A percentile compares a stretch with the other conserved stretches of the same genome.
Conservation (phyloP, 495 filamentous ascomycete species). For the Clohesyomyces aquaticus region DNA sequence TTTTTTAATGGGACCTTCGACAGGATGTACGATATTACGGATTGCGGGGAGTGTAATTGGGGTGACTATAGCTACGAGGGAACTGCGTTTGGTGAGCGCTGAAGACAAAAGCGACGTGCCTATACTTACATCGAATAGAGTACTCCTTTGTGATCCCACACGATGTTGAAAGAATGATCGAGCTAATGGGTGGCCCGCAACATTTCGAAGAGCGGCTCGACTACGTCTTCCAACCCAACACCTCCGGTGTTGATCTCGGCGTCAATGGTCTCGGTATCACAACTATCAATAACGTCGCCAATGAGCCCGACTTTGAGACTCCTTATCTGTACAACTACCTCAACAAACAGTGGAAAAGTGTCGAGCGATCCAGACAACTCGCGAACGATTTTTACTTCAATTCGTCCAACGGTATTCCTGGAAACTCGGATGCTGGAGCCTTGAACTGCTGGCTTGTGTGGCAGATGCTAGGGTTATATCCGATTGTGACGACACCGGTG, state of each 20-base stretch:
- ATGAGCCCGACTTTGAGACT: constrained; percentile 47
- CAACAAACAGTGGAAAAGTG: constrained; percentile 45
- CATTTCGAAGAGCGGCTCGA: constrained; percentile 45
- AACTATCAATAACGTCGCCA: constrained; percentile 46
- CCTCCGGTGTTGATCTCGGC: constrained; percentile 40
- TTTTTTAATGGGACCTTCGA: constrained; percentile 43
- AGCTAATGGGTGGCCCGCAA: constrained; percentile 45
- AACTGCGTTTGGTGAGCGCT: constrained; percentile 39
- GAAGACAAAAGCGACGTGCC: background rate
- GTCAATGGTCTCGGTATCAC: constrained; percentile 44
- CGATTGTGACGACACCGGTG: constrained; percentile 44
- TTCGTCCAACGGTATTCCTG: constrained; percentile 42
- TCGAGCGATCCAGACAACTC: constrained; percentile 37
- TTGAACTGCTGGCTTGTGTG: constrained; percentile 46
- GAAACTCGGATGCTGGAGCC: constrained; percentile 48
- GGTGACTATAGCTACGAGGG: constrained; percentile 42
- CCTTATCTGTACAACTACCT: constrained; percentile 49
- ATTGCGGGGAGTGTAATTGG: constrained; percentile 46
- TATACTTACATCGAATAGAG: constrained; percentile 23
- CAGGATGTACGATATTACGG: constrained; percentile 43
- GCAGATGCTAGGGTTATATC: constrained; percentile 48
- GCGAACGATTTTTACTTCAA: constrained; percentile 45
- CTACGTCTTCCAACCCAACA: constrained; percentile 44
- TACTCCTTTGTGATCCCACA: constrained; percentile 46
- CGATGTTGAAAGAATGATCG: constrained; percentile 45